phyloP scores from a whole-genome alignment of 768 basidiomycete genomes.

The Saitozyma podzolica region DNA sequence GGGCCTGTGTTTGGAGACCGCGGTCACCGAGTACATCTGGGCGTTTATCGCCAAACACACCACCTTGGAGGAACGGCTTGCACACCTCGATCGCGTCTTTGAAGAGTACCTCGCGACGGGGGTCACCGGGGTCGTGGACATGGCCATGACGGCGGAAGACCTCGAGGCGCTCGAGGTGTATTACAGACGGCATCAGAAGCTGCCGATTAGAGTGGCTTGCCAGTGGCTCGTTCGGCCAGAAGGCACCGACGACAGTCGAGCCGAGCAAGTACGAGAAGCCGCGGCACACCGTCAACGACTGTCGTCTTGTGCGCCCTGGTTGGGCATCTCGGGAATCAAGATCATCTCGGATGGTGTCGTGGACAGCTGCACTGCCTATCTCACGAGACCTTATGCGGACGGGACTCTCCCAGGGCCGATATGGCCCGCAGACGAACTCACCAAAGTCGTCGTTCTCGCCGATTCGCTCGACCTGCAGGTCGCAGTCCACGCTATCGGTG shows the following conservation, averaged over 20 bases:
- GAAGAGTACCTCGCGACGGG: conserved; percentile 21
- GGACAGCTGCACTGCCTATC: conserved; percentile 27
- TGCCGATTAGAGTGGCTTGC: conserved; percentile 18
- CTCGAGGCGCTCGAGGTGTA: conserved; percentile 22
- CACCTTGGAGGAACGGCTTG: conserved; percentile 12
- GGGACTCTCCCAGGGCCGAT: conserved; percentile 19
- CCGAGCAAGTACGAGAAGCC: conserved; percentile 15
- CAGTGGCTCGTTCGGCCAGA: conserved; percentile 18
- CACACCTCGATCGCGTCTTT: conserved; percentile 10
- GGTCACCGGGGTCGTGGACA: conserved; percentile 25
- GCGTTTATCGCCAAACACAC: conserved; percentile 15
- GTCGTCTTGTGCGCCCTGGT: conserved; percentile 2
- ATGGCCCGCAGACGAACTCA: conserved; percentile 18
- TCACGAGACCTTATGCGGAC: conserved; percentile 23
- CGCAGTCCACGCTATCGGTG: conserved; percentile 30
- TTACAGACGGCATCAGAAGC: conserved; percentile 2
- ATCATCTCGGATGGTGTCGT: conserved; percentile 32
- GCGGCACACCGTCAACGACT: conserved; percentile 13
- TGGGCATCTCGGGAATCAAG: conserved; percentile 29
- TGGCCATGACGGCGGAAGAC: conserved; percentile 21
- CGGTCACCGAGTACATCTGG: conserved; percentile 25
- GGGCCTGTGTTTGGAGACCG: conserved; percentile 28
- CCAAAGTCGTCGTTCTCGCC: conserved; percentile 16
- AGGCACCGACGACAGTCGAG: conserved; percentile 11
- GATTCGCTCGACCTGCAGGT: conserved; percentile 23